A percentile compares a stretch with the other conserved stretches of the same genome.
These are phyloP conservation scores for Aaosphaeria pasadenensis DNA, from an alignment of 2,329 filamentous ascomycete species.

Conservation along the genomic window DNA sequence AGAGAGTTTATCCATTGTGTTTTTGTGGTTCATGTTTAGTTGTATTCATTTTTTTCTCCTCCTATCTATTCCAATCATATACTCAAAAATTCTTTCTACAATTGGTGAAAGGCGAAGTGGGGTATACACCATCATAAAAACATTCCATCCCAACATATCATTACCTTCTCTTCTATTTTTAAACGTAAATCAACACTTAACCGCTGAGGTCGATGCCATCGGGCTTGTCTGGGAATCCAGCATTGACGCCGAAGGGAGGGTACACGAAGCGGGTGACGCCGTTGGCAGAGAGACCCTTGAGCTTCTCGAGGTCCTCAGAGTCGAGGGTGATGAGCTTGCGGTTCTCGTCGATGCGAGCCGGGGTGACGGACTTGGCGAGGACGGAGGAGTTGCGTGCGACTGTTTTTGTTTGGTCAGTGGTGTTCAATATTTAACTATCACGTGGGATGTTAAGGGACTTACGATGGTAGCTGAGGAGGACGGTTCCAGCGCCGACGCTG, in stretches of 20 bases:
- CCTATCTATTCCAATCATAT: no score
- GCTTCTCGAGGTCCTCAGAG: constrained; percentile 57
- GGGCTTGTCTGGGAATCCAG: constrained; percentile 49
- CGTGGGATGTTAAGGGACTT: constrained; percentile 26
- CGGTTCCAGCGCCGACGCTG: constrained; percentile 48
- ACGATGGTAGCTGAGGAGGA: constrained; percentile 73
- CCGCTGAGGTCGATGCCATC: constrained; percentile 35
- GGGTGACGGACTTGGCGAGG: constrained; percentile 69
- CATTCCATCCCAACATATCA: not conserved
- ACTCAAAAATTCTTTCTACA: no score
- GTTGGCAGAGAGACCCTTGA: constrained; percentile 44
- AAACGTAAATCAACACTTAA: constrained; percentile 9
- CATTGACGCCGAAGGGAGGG: constrained; percentile 48
- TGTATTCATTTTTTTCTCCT: no score
- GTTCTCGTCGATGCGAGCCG: constrained; percentile 68
- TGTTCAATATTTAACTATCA: no score
- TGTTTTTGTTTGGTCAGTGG: constrained; percentile 24
- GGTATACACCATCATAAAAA: not conserved
- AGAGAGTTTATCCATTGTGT: no score
- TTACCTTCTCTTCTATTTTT: not conserved
- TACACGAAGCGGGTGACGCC: constrained; percentile 49
- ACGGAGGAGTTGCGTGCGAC: constrained; percentile 68
- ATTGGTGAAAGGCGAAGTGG: no score
- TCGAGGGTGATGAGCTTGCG: constrained; percentile 64
- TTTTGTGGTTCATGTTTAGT: no score